Base-by-base conservation (phyloP, 2,329 filamentous ascomycete genomes). In the Clarireedia sp. region DNA sequence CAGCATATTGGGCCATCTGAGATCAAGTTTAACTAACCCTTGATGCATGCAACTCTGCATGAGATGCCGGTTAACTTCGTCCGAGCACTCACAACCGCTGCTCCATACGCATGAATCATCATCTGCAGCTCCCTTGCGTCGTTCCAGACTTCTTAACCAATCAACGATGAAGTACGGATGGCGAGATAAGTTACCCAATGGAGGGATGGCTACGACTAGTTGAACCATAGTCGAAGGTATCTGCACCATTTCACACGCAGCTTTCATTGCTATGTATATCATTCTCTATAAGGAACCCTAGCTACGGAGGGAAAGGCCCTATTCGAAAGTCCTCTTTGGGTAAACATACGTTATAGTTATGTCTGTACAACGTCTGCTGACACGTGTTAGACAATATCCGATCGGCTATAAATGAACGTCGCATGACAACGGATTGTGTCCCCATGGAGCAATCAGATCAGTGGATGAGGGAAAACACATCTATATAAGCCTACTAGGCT, bases 201-300 rank as follows among this genome's bases (percentile, higher is more conserved):
- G 87, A 85, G 62, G 77, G 73, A 63, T 88, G 89, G 29, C 12
- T 33, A 12, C 29, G 10, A 33, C 29, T 9, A 33, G 29, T 10
- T 1, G 9, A 33, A 33, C 9, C 9, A 33, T 33, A 10, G 29
- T 12, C 29, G 29, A 33, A 3, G 29, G 2, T 33, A 70, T 86
- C 83, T 2, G 75, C 80, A 51, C 85, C 78, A 0, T 90, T 94
- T 67, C 86, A 84, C 3, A 90, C 94, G 86, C 77, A 71, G 52
- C 76, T 90, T 90, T 19, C 77, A 83, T 41, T 94, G 94, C 64
- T 76, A 89, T 65, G 92, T 91, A 68, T 82, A 89, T 4, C 78
- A 72, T 5, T 70, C 73, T 60, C 70, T 92, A 58, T 71, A 19
- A 5, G 57, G 78, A 41, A 74, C 73, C 53, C 50, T 60, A 46